Percentiles rank a stretch among this genome's conserved stretches.
These are phyloP conservation scores for Pleurotus citrinopileatus DNA, from an alignment of 768 basidiomycete genomes.

Conservation along the genomic window DNA sequence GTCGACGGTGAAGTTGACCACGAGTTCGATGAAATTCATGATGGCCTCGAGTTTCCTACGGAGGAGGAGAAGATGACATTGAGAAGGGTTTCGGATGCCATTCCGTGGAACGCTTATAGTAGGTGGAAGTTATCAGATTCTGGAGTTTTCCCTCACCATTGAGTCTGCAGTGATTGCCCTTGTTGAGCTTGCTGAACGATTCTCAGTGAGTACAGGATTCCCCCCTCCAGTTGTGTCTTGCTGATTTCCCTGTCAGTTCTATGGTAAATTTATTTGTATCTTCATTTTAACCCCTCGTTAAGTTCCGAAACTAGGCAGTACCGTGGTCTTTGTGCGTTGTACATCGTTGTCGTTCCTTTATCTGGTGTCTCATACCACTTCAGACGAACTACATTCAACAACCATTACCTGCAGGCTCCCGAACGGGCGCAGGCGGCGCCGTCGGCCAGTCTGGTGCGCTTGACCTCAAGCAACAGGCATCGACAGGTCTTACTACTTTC, in stretches of 20 bases:
- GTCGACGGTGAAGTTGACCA: constrained; percentile 6
- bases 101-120: constrained; percentile 61
- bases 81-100: constrained; percentile 54
- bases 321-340: constrained; percentile 45
- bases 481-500: constrained; percentile 71
- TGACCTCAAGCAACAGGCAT: constrained; percentile 62
- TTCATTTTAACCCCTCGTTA: background rate
- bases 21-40: constrained; percentile 31
- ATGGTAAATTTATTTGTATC: constrained; percentile 23
- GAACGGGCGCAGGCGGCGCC: constrained; percentile 57
- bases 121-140: constrained; percentile 13
- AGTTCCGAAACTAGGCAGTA: constrained; percentile 7
- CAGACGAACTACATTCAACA: constrained; percentile 78
- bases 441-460: constrained; percentile 67
- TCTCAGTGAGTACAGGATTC: constrained; percentile 45
- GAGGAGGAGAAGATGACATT: constrained; percentile 58
- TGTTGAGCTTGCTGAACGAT: constrained; percentile 71
- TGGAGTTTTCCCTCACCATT: background rate
- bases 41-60: constrained; percentile 61
- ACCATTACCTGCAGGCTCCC: constrained; percentile 60
- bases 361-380: background rate
- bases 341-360: background rate
- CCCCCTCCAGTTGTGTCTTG: background rate
- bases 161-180: constrained; percentile 55
- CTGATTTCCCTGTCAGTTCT: constrained; percentile 28